phyloP scores from a whole-genome alignment of 1,139 yeast genomes.

The Pichia sp. region DNA sequence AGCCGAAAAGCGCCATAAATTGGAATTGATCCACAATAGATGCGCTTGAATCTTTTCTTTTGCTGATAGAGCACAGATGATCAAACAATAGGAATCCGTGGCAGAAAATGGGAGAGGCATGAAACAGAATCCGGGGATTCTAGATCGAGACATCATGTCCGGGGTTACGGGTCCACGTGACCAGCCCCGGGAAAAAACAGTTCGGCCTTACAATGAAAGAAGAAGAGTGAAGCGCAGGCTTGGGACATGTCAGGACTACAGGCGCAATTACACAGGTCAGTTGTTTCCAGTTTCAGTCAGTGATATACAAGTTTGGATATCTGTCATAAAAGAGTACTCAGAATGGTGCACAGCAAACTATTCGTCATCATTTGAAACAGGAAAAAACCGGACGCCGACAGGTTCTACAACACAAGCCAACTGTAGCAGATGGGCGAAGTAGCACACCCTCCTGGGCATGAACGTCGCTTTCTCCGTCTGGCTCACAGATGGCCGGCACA shows the following conservation, averaged over 20 bases:
- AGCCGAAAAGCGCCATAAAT: not conserved
- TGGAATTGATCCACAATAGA: not conserved
- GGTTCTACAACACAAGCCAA: not conserved
- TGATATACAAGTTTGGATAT: slow-evolving; percentile 16
- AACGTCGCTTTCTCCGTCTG: not conserved
- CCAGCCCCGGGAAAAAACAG: too few relatives aligned
- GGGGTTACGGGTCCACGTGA: too few relatives aligned
- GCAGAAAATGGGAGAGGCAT: not conserved
- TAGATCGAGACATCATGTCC: not conserved
- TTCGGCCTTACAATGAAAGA: too few relatives aligned
- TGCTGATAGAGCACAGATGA: not conserved
- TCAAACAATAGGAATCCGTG: not conserved
- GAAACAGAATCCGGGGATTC: not conserved
- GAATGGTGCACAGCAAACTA: slow-evolving; percentile 33
- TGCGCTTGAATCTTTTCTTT: not conserved
- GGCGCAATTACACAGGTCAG: not conserved
- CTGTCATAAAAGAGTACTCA: slow-evolving; percentile 35
- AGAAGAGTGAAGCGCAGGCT: too few relatives aligned
- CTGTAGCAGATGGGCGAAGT: not conserved
- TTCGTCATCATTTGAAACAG: slow-evolving; percentile 29
- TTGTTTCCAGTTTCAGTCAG: slow-evolving; percentile 8
- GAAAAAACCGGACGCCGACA: not conserved
- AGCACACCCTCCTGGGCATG: not conserved
- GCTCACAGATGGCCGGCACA: too few relatives aligned
- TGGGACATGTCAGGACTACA: too few relatives aligned